These are phyloP conservation scores for Pezizomycotina sp. DNA, from an alignment of 2,329 filamentous ascomycete genomes.

Conservation along the genomic window DNA sequence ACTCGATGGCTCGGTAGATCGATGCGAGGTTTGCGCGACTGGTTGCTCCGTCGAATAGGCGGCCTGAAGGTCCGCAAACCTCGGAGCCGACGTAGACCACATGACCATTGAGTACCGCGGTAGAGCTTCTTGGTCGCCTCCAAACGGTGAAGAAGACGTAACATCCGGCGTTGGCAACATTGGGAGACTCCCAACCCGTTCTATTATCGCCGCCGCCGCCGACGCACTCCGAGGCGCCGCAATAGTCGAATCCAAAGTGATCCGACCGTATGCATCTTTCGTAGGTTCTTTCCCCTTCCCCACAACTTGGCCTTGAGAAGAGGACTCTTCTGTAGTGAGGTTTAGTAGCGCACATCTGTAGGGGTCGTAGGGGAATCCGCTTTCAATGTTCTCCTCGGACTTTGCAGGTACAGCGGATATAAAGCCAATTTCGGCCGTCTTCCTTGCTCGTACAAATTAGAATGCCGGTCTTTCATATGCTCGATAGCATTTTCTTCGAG, in stretches of 20 bases:
- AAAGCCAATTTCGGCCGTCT: slow-evolving; percentile 14
- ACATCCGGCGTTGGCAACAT: no score
- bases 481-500: slow-evolving; percentile 15
- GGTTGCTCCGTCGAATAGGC: no score
- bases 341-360: slow-evolving; percentile 17
- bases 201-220: no score
- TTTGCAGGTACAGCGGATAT: slow-evolving; percentile 17
- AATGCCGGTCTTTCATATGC: slow-evolving; percentile 18
- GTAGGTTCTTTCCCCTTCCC: slow-evolving; percentile 16
- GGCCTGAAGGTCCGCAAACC: no score
- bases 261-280: no score
- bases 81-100: no score
- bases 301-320: slow-evolving; percentile 10
- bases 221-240: no score
- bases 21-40: no score
- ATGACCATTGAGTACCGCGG: slow-evolving; percentile 16
- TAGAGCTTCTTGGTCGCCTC: slow-evolving; percentile 1
- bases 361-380: slow-evolving; percentile 17
- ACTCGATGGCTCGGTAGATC: slow-evolving; percentile 4
- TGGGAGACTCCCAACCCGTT: no score
- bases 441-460: slow-evolving; percentile 12
- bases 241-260: no score
- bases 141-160: neutral
- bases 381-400: slow-evolving; percentile 15
- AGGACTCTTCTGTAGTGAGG: no score